Evolutionary conservation across 495 filamentous ascomycete genomes (phyloP), one percentile per base, ranked within the genome.

Genomic region (Daldinia loculata): DNA sequence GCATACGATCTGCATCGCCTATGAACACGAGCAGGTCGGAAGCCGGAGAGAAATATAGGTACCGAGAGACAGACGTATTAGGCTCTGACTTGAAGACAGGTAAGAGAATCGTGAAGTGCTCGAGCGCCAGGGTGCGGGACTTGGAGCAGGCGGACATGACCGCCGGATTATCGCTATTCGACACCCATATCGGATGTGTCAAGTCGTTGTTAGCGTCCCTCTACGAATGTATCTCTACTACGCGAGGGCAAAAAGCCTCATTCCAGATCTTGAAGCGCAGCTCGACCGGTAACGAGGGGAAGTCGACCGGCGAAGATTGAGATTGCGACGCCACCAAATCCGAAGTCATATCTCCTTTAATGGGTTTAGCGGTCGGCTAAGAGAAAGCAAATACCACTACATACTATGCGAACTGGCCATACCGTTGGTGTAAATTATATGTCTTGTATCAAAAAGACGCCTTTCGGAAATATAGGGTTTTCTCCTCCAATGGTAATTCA

Each of bases 241-340:
- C 70, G 32, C 80, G 77, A 0, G 77, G 76, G 7, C 64, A 26
- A 32, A 80, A 77, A 9, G 80, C 41, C 48, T 61, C 61, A 0
- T 64, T 45, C 77, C 79, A 82, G 29, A 82, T 78, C 4, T 76
- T 61, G 70, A 82, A 71, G 34, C 80, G 77, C 48, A 82, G 57
- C 39, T 82, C 80, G 34, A 76, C 50, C 11, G 80, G 80, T 9
- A 82, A 72, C n/a, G 66, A 51, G 11, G 77, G 71, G 53, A 82
- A 82, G 30, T 61, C 27, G 12, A 34, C 22, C n/a, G 6, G 39
- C 15, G 59, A 22, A 32, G 30, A 7, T 19, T 39, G 51, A 6
- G 41, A 15, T 7, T 27, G 41, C 6, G 53, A n/a, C 30, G 36
- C 4, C 39, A 5, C 15, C 36, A 48, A 11, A 52, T 48, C 30